Conservation (phyloP, 2,329 filamentous ascomycete species). For the Eurotiales sp. region DNA sequence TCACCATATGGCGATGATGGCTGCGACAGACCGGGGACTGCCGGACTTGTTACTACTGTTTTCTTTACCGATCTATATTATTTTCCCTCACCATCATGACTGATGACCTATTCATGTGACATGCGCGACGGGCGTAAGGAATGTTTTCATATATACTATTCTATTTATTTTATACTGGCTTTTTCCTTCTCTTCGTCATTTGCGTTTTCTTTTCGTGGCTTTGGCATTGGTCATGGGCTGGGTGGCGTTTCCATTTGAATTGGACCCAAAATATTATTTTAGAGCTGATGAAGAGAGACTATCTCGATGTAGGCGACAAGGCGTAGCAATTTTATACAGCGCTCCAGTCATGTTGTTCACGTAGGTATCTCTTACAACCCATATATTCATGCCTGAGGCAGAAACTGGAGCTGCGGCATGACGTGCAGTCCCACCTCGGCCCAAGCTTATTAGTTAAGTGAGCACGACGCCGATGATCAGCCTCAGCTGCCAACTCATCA, state of each 20-base stretch:
- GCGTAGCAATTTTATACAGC: neutral
- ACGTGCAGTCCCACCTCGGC: no score
- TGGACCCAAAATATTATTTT: neutral
- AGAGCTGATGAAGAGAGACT: neutral
- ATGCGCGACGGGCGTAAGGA: conserved; percentile 8
- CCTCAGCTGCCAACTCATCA: conserved; percentile 5
- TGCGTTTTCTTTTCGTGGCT: neutral
- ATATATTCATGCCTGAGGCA: no score
- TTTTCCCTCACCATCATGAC: conserved; percentile 7
- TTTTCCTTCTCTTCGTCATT: no score
- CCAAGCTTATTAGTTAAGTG: no score
- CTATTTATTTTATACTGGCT: neutral
- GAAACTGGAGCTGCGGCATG: no score
- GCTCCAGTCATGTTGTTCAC: no score
- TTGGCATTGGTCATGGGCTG: conserved; percentile 10
- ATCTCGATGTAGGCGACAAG: neutral
- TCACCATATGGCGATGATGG: neutral
- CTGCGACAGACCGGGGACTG: neutral
- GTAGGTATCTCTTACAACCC: no score
- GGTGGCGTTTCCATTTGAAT: conserved; percentile 7
- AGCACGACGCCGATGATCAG: no score
- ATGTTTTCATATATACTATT: conserved; percentile 3
- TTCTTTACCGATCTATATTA: neutral
- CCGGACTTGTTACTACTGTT: neutral
- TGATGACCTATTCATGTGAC: conserved; percentile 13